Base-by-base conservation (phyloP, 805 yeast species). In the Saccharomycopsis sp. region DNA sequence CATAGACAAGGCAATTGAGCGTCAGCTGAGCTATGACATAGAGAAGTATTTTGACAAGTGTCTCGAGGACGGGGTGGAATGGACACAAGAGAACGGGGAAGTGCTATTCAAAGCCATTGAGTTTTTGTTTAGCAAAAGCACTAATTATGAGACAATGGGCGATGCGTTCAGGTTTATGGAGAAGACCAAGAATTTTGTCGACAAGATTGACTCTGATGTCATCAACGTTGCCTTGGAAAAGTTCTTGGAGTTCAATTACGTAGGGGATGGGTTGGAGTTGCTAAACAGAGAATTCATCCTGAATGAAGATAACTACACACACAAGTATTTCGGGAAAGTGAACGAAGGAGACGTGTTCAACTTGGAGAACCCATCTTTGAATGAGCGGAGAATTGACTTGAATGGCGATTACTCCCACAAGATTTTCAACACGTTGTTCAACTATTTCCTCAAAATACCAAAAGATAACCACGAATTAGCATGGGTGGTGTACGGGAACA, bases 401-500 rank as follows among this genome's bases (percentile, higher is more conserved):
- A 27, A 37, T 15, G 37, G 34, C 19, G 30, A 33, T 4, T 50
- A 53, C 19, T 52, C 57, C 30, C 55, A 69, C 3, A 58, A 57
- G n/a, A 52, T 71, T 4, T 60, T 57, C 45, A 55, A 60, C 8
- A 60, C 70, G 0, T 59, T 77, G 49, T 67, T 66, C 51, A 61
- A 67, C 19, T 65, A 71, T 38, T 60, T 74, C 7, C 48, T 67
- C 29, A 48, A 61, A 0, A n/a, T n/a, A n/a, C 58, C 65, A 16
- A 40, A 49, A 7, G 58, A 63, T 30, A 53, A 58, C n/a, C 54
- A 63, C 29, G 69, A 67, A 42, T 69, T 75, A 0, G 78, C 79
- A 48, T 69, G 75, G 80, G 67, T 67, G 5, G 58, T 79, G 4
- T 80, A 76, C 49, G 77, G 75, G 2, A 71, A 70, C 42, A 52